Conservation (phyloP, 139 green algal species). For the Nannochloris sp. region DNA sequence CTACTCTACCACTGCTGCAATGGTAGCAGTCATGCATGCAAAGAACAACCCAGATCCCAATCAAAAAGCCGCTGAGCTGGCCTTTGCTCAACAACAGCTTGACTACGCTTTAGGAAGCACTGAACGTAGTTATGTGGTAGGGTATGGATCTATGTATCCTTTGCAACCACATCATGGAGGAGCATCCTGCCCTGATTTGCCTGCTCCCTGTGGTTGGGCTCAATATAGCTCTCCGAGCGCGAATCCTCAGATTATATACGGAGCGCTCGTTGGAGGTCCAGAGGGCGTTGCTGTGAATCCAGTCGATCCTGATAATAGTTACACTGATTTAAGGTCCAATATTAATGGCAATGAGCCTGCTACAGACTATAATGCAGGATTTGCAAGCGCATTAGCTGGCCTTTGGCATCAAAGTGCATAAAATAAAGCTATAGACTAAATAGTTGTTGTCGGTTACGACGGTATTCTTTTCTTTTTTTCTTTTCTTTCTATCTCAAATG, state of each 20-base stretch:
- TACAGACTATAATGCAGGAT: conserved; percentile 42
- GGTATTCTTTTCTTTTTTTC: no score
- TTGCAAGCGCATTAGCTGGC: conserved; percentile 18
- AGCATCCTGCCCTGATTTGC: conserved; percentile 31
- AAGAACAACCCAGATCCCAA: neutral
- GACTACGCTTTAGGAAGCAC: conserved; percentile 34
- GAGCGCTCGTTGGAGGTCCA: conserved; percentile 28
- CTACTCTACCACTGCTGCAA: conserved; percentile 2
- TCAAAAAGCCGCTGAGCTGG: neutral
- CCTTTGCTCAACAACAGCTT: conserved; percentile 26
- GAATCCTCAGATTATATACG: conserved; percentile 13
- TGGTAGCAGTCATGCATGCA: conserved; percentile 1
- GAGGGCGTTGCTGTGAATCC: neutral
- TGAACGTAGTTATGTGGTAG: conserved; percentile 30
- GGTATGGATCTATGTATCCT: conserved; percentile 12
- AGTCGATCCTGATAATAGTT: conserved; percentile 19
- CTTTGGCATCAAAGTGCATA: no score
- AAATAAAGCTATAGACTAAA: no score
- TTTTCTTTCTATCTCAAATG: no score
- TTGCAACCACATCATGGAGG: conserved; percentile 30
- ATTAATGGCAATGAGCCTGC: conserved; percentile 36
- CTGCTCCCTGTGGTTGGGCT: conserved; percentile 7
- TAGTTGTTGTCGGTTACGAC: no score
- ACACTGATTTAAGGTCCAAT: conserved; percentile 19
- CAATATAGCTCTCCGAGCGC: neutral